phyloP scores from a whole-genome alignment of 371 early-diverging fungal genomes.

The Phascolomyces articulosus region DNA sequence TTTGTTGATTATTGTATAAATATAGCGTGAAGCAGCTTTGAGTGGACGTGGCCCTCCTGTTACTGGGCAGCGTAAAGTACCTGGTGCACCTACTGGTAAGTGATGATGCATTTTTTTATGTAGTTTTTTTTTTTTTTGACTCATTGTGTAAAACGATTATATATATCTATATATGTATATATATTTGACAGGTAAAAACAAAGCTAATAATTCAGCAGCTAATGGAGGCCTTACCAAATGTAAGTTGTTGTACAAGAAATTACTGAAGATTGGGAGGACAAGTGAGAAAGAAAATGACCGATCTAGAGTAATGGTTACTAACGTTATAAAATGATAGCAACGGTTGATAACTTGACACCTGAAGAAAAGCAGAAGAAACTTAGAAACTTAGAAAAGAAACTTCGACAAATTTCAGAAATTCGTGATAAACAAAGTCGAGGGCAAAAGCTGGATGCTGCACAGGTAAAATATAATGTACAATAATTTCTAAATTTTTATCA shows the following conservation, averaged over 20 bases:
- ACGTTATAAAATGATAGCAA: not conserved
- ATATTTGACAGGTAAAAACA: conserved; percentile 50
- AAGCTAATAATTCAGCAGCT: conserved; percentile 42
- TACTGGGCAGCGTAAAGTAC: conserved; percentile 31
- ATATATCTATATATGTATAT: not conserved
- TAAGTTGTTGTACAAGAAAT: not conserved
- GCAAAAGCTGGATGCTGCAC: conserved; percentile 82
- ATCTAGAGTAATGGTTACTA: not conserved
- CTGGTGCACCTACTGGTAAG: conserved; percentile 26
- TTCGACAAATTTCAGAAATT: conserved; percentile 86
- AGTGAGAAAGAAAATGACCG: not conserved
- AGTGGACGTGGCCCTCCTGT: conserved; percentile 31
- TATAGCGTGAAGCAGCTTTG: conserved; percentile 35
- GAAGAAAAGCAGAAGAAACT: conserved; percentile 83
- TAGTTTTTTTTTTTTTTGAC: too few species aligned
- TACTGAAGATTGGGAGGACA: not conserved
- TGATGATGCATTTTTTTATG: not conserved
- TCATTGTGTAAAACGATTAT: not conserved
- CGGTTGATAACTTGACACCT: conserved; percentile 18
- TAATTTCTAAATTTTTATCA: too few species aligned
- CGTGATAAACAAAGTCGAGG: conserved; percentile 79
- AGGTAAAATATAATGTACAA: conserved; percentile 49
- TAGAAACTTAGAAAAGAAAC: conserved; percentile 85
- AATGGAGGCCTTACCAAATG: conserved; percentile 3
- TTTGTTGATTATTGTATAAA: not conserved